phyloP scores from a whole-genome alignment of 1,284 basidiomycete genomes.

The Grifola frondosa region DNA sequence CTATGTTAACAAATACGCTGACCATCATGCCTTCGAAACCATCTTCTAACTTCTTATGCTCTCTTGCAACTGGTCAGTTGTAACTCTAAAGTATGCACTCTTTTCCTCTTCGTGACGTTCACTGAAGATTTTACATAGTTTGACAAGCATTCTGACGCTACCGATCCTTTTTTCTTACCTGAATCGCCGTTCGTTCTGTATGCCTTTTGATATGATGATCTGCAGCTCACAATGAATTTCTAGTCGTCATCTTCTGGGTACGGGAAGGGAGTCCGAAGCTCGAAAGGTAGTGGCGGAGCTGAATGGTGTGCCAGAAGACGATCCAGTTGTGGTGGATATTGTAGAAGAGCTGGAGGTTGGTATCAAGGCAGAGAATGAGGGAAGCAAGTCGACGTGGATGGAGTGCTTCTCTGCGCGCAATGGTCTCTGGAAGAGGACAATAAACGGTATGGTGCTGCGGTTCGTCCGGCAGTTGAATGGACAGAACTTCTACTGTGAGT shows the following conservation, averaged over 20 bases:
- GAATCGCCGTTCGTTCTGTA: conserved; percentile 63
- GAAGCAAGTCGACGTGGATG: conserved; percentile 72
- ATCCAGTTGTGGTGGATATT: conserved; percentile 59
- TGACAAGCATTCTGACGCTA: no score
- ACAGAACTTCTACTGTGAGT: conserved; percentile 69
- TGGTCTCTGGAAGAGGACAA: conserved; percentile 64
- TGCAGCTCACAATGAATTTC: not conserved
- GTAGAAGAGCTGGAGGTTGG: conserved; percentile 67
- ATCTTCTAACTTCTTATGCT: no score
- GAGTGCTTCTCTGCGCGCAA: conserved; percentile 75
- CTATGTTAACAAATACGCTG: conserved; percentile 17
- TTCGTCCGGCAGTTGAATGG: conserved; percentile 78
- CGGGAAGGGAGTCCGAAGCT: conserved; percentile 51
- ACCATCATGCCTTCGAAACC: conserved; percentile 15
- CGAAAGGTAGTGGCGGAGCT: conserved; percentile 60
- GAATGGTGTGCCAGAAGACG: conserved; percentile 59
- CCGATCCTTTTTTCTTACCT: conserved; percentile 72
- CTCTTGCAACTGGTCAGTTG: no score
- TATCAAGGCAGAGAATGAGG: conserved; percentile 68
- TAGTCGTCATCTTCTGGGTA: conserved; percentile 61
- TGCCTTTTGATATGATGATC: not conserved
- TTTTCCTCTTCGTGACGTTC: no score
- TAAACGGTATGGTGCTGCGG: conserved; percentile 77
- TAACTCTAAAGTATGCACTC: no score
- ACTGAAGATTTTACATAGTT: no score